Evolutionary conservation across 176 grass and related monocot species (phyloP), one percentile per base, ranked within the genome.

Genomic region (Oryza coarctata): DNA sequence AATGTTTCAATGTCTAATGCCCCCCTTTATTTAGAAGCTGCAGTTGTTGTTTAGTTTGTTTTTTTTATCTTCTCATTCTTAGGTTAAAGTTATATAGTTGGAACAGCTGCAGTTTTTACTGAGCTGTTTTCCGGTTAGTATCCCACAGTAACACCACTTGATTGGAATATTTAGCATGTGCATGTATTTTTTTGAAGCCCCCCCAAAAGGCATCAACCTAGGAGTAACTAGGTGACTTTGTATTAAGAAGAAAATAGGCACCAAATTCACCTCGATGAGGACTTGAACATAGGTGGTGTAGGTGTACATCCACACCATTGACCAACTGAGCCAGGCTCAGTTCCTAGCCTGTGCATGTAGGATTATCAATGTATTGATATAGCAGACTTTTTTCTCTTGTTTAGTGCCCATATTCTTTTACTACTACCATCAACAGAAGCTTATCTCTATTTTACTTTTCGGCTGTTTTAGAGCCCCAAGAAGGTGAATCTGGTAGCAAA

Each of bases 401-500:
- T 41, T 64, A 15, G 12, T 87, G 30, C 8, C 12, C 3, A 23
- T 60, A 78, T 6, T 68, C 0, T 50, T 62, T 68, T 22, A 27
- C 43, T 35, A 33, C 12, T 64, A 12, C 36, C 28, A 43, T 66
- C 12, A 77, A 55, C 20, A 58, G 65, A 70, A 72, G 33, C 32
- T 64, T 58, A 6, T 61, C 58, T 30, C 5, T 84, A 57, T 39
- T 30, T 20, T 32, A 41, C 9, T 43, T 75, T 82, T n/a, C 74
- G 32, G 2, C 55, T 60, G 11, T 44, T 90, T 61, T 83, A 98
- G 95, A 98, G 95, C 35, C 95, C 95, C n/a, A 98, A 98, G 90
- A 98, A 98, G 79, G 82, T 98, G 31, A 94, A 97, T 92, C 75
- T 97, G 61, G 94, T 92, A 61, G 94, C 94, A 10, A 89, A 83